A percentile compares a stretch with the other conserved stretches of the same genome.
Evolutionary conservation across 73 alveolate species (phyloP).

Genomic region (Effrenium voratum): DNA sequence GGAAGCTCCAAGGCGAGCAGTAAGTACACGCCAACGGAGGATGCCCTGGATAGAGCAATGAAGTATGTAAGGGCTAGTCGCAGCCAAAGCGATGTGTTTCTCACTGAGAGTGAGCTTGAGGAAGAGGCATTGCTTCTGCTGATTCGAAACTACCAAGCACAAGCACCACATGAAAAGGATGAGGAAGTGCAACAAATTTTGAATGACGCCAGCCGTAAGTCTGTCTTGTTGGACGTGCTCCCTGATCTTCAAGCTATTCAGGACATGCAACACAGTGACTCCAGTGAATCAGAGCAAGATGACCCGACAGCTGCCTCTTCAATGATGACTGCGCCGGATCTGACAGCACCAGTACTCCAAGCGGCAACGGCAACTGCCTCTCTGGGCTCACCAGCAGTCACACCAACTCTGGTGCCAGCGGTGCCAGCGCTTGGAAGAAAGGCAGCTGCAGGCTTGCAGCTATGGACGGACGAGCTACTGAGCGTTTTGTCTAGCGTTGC

Average conservation of each 20-base stretch:
- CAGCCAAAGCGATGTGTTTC: neutral
- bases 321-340: neutral
- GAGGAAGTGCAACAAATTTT: neutral
- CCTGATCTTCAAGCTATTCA: neutral
- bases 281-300: neutral
- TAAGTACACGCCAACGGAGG: neutral
- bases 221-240: neutral
- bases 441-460: neutral
- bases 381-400: neutral
- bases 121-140: conserved; percentile 2
- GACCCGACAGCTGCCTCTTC: no score
- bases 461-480: neutral
- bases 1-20: neutral
- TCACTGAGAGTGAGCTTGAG: conserved; percentile 2
- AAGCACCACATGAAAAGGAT: neutral
- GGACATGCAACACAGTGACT: no score
- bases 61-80: neutral
- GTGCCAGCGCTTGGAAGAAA: neutral
- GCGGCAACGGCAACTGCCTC: neutral
- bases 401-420: neutral
- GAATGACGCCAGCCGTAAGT: neutral
- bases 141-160: neutral
- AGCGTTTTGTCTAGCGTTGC: no score
- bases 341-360: neutral
- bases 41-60: neutral